Base-by-base conservation (phyloP, 345 rosid genomes). In the Salix brachista region DNA sequence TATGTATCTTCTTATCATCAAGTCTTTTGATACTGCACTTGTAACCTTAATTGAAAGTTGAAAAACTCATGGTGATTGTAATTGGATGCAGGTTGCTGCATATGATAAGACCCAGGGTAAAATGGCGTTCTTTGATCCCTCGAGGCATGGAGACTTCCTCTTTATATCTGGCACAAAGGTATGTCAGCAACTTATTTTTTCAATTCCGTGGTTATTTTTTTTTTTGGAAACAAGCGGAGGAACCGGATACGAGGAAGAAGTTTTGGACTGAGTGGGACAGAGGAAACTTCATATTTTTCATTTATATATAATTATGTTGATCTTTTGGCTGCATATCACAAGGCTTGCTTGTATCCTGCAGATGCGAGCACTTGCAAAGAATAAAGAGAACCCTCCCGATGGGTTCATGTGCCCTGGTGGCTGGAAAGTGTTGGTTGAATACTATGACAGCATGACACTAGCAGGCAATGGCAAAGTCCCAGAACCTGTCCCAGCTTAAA, bases 381-480 rank as follows among this genome's bases (percentile, higher is more conserved):
- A 82, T 91, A 91, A 90, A 68, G 99, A 95, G 85, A 91, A 82
- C 78, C 98, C 99, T 30, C 96, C 99, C 4, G 92, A 91, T 50
- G 99, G 99, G 50, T 95, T 95, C 84, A 93, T 95, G 99, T 95
- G 99, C 82, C 96, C 98, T 14, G 90, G 94, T 52, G 98, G 99
- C 39, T 95, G 99, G 99, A 65, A 95, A 79, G 97, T 94, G 79
- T 79, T 92, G 85, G 97, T 91, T 0, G 98, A 94, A 12, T 92
- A 92, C 86, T 94, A 94, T 5, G 97, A 89, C 72, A 90, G 97
- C 77, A 79, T 93, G 78, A 69, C 88, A 28, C 85, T 89, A 0
- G 77, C 89, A 0, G 86, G 72, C 79, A 88, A 70, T 66, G 93
- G 87, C 69, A 88, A 84, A 80, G 78, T 88, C 48, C 88, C 88